These are phyloP conservation scores for Daldinia vernicosa DNA, from an alignment of 495 filamentous ascomycete genomes.

Conservation along the genomic window DNA sequence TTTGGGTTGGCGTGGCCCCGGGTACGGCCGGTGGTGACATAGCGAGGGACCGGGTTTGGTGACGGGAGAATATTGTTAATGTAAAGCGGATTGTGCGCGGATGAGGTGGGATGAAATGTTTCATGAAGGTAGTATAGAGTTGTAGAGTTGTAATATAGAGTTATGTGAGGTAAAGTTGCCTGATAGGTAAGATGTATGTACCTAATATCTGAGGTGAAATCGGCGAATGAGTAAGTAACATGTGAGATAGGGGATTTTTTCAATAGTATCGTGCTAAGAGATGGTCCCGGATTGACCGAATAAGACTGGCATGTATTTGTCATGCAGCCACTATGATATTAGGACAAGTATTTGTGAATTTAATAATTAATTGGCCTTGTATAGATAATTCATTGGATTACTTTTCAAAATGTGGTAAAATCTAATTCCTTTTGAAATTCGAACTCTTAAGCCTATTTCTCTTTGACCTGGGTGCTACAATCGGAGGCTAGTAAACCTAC, in stretches of 20 bases:
- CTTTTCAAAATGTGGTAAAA: no score
- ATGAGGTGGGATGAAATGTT: neutral
- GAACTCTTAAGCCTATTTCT: neutral
- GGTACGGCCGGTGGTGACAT: constrained; percentile 7
- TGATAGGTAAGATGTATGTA: no score
- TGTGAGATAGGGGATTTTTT: no score
- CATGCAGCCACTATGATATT: neutral
- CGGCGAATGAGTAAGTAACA: no score
- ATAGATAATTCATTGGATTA: no score
- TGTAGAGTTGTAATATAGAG: neutral
- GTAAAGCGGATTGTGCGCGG: neutral
- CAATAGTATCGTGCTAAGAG: no score
- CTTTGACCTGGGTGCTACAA: no score
- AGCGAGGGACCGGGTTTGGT: constrained; percentile 9
- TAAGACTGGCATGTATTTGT: neutral
- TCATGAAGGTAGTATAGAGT: constrained; percentile 7
- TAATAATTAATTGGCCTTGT: neutral
- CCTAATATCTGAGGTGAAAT: no score
- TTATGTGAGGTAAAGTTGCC: neutral
- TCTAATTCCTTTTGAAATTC: no score
- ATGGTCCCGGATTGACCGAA: neutral
- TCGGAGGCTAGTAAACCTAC: no score
- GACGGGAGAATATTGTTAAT: neutral
- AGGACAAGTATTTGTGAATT: neutral
- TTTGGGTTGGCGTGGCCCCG: constrained; percentile 2